Conservation (phyloP, 2,329 filamentous ascomycete species). For the Exophiala sp. region DNA sequence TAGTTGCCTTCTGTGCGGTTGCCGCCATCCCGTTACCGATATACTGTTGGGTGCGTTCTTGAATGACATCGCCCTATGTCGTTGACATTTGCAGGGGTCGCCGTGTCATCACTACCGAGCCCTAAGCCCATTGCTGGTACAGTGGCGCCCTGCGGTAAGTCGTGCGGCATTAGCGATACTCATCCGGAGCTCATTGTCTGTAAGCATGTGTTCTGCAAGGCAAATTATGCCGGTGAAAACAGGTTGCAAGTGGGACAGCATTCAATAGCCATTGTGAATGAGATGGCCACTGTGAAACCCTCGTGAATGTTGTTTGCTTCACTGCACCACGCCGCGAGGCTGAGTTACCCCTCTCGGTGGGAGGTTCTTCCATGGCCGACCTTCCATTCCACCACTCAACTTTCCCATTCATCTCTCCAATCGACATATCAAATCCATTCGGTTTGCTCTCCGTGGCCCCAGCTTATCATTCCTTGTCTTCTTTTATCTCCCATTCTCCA, state of each 20-base stretch:
- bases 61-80: no score
- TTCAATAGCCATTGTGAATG: neutral
- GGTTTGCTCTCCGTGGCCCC: neutral
- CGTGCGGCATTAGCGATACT: no score
- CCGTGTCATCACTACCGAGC: no score
- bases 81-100: no score
- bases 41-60: no score
- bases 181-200: no score
- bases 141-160: no score
- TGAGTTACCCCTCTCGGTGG: conserved; percentile 13
- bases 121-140: no score
- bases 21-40: no score
- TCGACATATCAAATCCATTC: neutral
- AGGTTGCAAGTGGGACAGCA: neutral
- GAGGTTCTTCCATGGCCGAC: conserved; percentile 6
- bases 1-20: no score
- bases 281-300: neutral
- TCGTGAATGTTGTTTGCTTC: neutral
- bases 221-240: neutral
- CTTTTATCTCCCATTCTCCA: neutral
- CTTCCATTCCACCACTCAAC: neutral
- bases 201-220: neutral
- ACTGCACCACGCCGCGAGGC: conserved; percentile 2
- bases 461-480: neutral
- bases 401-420: neutral